phyloP scores from a whole-genome alignment of 805 yeast species.

The Wickerhamiella musiphila region DNA sequence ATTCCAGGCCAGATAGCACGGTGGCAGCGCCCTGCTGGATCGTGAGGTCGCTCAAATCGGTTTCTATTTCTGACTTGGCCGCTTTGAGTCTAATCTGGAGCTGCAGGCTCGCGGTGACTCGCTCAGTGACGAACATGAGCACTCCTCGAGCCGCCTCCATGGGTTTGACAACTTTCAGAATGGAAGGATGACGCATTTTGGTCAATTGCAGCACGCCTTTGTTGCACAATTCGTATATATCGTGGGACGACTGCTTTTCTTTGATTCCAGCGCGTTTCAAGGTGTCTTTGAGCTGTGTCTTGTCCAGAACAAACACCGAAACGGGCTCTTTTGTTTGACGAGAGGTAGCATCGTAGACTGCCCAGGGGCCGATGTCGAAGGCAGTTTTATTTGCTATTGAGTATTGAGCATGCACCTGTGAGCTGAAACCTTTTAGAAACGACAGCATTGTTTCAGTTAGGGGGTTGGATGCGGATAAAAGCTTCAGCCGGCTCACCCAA shows the following conservation, averaged over 20 bases:
- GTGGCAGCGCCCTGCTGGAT: conserved; percentile 71
- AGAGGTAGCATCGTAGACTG: conserved; percentile 64
- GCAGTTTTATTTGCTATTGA: conserved; percentile 52
- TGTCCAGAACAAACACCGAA: conserved; percentile 77
- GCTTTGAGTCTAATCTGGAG: conserved; percentile 24
- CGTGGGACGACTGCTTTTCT: conserved; percentile 28
- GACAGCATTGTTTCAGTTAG: no score
- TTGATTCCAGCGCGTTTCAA: conserved; percentile 34
- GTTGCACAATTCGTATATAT: conserved; percentile 46
- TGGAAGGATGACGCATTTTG: conserved; percentile 76
- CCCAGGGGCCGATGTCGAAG: conserved; percentile 69
- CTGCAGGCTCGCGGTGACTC: conserved; percentile 39
- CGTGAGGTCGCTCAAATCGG: conserved; percentile 51
- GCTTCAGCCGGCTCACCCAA: no score
- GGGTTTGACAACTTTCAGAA: conserved; percentile 71
- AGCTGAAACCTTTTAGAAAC: conserved; percentile 14
- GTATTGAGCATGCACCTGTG: conserved; percentile 29
- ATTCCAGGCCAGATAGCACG: conserved; percentile 58
- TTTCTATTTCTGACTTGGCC: conserved; percentile 18
- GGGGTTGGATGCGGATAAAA: no score
- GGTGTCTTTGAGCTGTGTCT: conserved; percentile 47
- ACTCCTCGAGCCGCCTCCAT: conserved; percentile 70
- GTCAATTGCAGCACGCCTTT: conserved; percentile 56
- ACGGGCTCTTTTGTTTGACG: conserved; percentile 31
- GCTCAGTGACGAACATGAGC: conserved; percentile 72